Percentiles rank a stretch among this genome's conserved stretches.
Evolutionary conservation across 768 basidiomycete species (phyloP).

Genomic region (Sporobolomyces roseus): DNA sequence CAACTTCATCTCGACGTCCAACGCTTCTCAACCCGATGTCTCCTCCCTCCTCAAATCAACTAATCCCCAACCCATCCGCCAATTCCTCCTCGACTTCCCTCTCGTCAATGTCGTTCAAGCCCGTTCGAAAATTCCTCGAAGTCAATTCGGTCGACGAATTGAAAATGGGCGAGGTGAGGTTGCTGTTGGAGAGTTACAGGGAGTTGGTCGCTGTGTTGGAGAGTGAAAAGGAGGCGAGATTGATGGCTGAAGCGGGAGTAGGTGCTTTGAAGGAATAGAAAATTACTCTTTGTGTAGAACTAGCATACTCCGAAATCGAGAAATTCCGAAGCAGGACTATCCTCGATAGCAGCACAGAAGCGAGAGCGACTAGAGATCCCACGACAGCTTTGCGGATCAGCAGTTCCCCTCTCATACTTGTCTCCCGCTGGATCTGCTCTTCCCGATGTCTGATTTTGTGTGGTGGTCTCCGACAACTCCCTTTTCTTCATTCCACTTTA

Average conservation of each 20-base stretch:
- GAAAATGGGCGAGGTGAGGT: constrained; percentile 70
- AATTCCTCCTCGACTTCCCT: constrained; percentile 45
- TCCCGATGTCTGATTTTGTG: background rate
- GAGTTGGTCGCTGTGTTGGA: constrained; percentile 24
- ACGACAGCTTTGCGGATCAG: too few relatives aligned
- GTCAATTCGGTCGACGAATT: constrained; percentile 68
- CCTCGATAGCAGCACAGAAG: too few relatives aligned
- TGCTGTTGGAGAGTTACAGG: constrained; percentile 67
- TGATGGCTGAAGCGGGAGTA: background rate
- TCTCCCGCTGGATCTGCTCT: background rate
- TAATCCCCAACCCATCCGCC: constrained; percentile 37
- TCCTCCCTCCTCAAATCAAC: constrained; percentile 49
- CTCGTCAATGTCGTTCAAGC: constrained; percentile 54
- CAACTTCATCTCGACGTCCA: constrained; percentile 21
- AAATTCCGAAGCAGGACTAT: too few relatives aligned
- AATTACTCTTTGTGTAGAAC: too few relatives aligned
- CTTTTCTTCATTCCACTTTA: constrained; percentile 5
- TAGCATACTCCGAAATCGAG: too few relatives aligned
- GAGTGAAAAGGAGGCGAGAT: constrained; percentile 11
- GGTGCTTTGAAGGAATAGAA: too few relatives aligned
- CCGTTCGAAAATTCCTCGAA: constrained; percentile 66
- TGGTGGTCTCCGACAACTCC: constrained; percentile 10
- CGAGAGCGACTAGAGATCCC: too few relatives aligned
- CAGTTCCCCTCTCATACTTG: too few relatives aligned
- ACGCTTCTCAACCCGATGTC: too few relatives aligned